A percentile compares a stretch with the other conserved stretches of the same genome.
Conservation (phyloP, 2,329 filamentous ascomycete genomes). For the Alternaria triticimaculans region DNA sequence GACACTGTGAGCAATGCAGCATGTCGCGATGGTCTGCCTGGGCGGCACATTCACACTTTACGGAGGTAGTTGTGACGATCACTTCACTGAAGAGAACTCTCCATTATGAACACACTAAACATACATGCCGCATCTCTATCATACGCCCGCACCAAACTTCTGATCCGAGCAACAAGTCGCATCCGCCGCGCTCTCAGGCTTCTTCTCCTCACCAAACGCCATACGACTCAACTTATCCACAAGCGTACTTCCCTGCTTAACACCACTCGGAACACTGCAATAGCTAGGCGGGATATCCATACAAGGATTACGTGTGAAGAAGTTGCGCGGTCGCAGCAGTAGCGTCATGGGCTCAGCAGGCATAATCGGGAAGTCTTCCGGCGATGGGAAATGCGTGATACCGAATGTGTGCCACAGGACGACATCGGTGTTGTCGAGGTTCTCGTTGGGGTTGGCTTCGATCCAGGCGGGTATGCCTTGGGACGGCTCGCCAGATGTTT, state of each 20-base stretch:
- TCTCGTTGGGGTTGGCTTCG: conserved; percentile 67
- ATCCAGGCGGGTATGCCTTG: conserved; percentile 79
- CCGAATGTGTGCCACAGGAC: conserved; percentile 96
- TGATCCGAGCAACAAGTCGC: conserved; percentile 23
- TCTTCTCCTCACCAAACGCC: conserved; percentile 53
- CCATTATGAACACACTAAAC: neutral
- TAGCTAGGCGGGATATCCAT: conserved; percentile 82
- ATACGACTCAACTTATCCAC: conserved; percentile 60
- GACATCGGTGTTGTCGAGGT: conserved; percentile 81
- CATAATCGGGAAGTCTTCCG: conserved; percentile 94
- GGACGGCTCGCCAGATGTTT: conserved; percentile 81
- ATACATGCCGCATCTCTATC: neutral
- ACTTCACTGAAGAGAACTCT: neutral
- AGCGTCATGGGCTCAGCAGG: conserved; percentile 80
- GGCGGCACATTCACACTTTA: neutral
- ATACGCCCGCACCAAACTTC: conserved; percentile 31
- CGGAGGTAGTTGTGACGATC: neutral
- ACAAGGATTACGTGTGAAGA: conserved; percentile 80
- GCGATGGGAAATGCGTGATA: conserved; percentile 84
- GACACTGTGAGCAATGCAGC: neutral
- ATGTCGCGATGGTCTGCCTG: neutral
- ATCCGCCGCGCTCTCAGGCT: conserved; percentile 8
- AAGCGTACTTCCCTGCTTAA: conserved; percentile 57
- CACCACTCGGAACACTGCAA: conserved; percentile 73
- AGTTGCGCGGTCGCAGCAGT: conserved; percentile 78